phyloP scores from a whole-genome alignment of 1,284 basidiomycete genomes.

The Thelephora terrestris region DNA sequence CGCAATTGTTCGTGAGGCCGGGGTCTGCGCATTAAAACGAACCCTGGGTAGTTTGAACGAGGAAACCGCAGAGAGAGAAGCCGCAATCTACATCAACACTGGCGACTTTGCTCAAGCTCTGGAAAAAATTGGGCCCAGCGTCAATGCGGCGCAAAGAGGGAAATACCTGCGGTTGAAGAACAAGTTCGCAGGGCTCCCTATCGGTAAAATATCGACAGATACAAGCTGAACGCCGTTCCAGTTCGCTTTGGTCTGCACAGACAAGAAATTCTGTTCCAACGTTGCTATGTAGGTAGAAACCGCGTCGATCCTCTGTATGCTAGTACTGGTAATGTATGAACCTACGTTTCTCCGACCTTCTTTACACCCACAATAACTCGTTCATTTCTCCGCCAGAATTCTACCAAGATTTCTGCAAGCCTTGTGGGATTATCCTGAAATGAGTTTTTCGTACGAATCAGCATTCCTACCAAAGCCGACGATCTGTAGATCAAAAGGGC shows the following conservation, averaged over 20 bases:
- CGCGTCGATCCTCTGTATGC: too few relatives aligned
- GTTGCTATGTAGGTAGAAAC: too few relatives aligned
- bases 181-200: slow-evolving; percentile 71
- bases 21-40: slow-evolving; percentile 71
- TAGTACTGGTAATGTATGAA: not conserved
- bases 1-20: slow-evolving; percentile 83
- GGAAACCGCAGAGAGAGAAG: slow-evolving; percentile 38
- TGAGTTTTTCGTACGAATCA: not conserved
- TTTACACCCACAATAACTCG: slow-evolving; percentile 63
- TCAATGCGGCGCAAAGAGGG: slow-evolving; percentile 68
- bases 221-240: slow-evolving; percentile 15
- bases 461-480: slow-evolving; percentile 2
- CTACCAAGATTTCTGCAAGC: slow-evolving; percentile 71
- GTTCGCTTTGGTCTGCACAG: not conserved
- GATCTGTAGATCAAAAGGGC: slow-evolving; percentile 3
- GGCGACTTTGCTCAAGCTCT: slow-evolving; percentile 71
- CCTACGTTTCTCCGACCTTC: slow-evolving; percentile 59
- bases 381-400: slow-evolving; percentile 91
- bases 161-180: slow-evolving; percentile 74
- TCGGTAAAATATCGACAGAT: slow-evolving; percentile 13
- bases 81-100: slow-evolving; percentile 37
- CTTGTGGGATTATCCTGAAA: slow-evolving; percentile 73
- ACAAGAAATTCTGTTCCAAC: too few relatives aligned
- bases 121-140: slow-evolving; percentile 82
- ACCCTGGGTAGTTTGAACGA: slow-evolving; percentile 47